Conservation (phyloP, 2,329 filamentous ascomycete species). For the Blumeria hordei region DNA sequence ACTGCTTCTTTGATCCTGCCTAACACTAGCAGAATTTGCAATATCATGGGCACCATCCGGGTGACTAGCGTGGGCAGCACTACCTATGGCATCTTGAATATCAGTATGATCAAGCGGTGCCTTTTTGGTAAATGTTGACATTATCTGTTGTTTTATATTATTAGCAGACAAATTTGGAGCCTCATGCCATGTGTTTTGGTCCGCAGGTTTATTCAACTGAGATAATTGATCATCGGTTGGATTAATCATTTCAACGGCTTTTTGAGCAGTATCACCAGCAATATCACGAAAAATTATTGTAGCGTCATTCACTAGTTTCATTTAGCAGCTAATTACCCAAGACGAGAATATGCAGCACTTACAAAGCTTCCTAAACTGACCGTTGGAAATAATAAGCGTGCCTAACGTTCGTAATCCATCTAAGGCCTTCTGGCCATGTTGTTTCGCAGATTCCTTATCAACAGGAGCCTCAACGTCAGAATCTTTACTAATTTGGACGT, state of each 20-base stretch:
- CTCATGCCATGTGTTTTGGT: conserved; percentile 88
- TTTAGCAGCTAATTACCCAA: neutral
- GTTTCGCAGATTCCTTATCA: conserved; percentile 51
- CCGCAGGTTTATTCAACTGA: conserved; percentile 62
- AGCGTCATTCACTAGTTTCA: conserved; percentile 42
- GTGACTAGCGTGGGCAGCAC: conserved; percentile 32
- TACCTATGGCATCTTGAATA: conserved; percentile 27
- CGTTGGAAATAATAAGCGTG: conserved; percentile 77
- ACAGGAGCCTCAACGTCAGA: conserved; percentile 39
- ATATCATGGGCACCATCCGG: conserved; percentile 29
- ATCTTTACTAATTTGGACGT: conserved; percentile 40
- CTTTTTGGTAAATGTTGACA: neutral
- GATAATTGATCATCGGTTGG: conserved; percentile 54
- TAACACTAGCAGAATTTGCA: conserved; percentile 24
- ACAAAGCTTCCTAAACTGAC: conserved; percentile 29
- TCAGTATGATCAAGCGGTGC: conserved; percentile 6
- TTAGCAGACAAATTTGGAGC: conserved; percentile 51
- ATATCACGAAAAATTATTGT: conserved; percentile 68
- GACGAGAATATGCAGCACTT: neutral
- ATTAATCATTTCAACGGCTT: conserved; percentile 49
- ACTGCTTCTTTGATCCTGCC: conserved; percentile 21
- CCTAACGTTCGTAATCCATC: conserved; percentile 74
- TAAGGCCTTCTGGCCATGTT: conserved; percentile 63
- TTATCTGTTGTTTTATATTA: conserved; percentile 39
- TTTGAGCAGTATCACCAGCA: conserved; percentile 66